Evolutionary conservation across 2,329 filamentous ascomycete species (phyloP).

Genomic region (Aureobasidium namibiae): DNA sequence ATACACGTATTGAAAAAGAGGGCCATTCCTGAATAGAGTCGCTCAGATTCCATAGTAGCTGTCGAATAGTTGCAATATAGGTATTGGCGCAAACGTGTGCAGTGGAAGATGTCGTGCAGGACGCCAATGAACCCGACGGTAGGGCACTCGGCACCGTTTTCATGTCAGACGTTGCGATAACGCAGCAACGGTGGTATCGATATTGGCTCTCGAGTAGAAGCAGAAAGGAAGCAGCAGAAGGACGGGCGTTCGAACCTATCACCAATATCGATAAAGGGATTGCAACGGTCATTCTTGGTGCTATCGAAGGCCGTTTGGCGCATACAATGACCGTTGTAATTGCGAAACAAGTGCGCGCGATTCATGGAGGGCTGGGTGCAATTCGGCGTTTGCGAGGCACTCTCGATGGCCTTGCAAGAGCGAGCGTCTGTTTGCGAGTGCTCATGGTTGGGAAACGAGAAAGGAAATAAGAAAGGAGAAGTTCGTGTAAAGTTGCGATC

Average conservation of each 20-base stretch:
- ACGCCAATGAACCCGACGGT: constrained; percentile 1
- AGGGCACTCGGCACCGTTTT: neutral
- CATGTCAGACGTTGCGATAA: constrained; percentile 11
- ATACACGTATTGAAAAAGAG: neutral
- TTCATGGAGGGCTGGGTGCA: neutral
- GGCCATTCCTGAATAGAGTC: neutral
- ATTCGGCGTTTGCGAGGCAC: constrained; percentile 7
- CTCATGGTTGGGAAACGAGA: constrained; percentile 4
- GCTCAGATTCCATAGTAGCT: neutral
- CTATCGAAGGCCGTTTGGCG: constrained; percentile 12
- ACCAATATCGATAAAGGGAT: constrained; percentile 11
- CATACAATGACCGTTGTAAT: constrained; percentile 2
- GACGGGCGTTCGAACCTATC: neutral
- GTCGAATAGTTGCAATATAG: constrained; percentile 4
- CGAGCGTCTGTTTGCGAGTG: neutral
- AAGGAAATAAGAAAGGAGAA: constrained; percentile 7
- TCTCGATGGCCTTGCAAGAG: neutral
- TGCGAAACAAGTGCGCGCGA: constrained; percentile 2
- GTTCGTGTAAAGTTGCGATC: constrained; percentile 12
- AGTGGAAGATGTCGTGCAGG: neutral
- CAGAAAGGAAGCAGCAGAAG: constrained; percentile 3
- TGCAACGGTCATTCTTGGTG: constrained; percentile 11
- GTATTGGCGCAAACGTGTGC: constrained; percentile 7
- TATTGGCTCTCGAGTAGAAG: constrained; percentile 5
- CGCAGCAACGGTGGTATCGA: constrained; percentile 10